Evolutionary conservation across 2,329 filamentous ascomycete genomes (phyloP), one percentile per base, ranked within the genome.

Genomic region (Hypoxylon sp.): DNA sequence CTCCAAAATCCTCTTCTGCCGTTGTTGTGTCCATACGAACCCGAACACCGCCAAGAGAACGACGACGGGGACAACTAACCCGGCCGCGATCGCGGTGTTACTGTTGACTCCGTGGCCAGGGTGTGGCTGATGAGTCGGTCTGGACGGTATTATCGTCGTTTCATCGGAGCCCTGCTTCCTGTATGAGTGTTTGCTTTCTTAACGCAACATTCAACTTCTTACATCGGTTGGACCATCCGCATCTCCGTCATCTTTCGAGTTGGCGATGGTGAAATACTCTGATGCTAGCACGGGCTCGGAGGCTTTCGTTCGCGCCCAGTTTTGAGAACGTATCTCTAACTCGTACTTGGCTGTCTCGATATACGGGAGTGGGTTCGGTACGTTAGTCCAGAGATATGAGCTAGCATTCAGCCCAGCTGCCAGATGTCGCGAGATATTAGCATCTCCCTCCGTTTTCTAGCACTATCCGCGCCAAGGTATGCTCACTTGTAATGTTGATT

Each of bases 321-420:
- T 41, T n/a, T 62, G 61, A 42, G 56, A 40, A 48, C 61, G 56
- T 26, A 70, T 35, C 26, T 65, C 55, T 49, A 70, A 33, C 33
- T 68, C 60, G 18, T 70, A 70, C 26, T 50, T 62, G 10, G 68
- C 67, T 8, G 60, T 66, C 18, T 62, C 33, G 33, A 70, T 35
- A 51, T 66, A 68, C 10, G 66, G 67, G 5, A 70, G 63, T 15
- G 67, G 68, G 15, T 60, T 65, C 23, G 66, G 67, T 31, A 67
- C 27, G 37, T 45, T 61, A 37, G 49, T 40, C 68, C 64, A 69
- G 11, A 67, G 45, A 45, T 63, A 70, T n/a, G 60, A 66, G 50
- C 56, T 60, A n/a, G 48, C 20, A n/a, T 58, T 60, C 13, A 68
- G 48, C 13, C 55, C 65, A 48, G 29, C 66, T 69, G 17, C 51